Conservation (phyloP, 140 eudicot species). For the Oenanthe javanica region DNA sequence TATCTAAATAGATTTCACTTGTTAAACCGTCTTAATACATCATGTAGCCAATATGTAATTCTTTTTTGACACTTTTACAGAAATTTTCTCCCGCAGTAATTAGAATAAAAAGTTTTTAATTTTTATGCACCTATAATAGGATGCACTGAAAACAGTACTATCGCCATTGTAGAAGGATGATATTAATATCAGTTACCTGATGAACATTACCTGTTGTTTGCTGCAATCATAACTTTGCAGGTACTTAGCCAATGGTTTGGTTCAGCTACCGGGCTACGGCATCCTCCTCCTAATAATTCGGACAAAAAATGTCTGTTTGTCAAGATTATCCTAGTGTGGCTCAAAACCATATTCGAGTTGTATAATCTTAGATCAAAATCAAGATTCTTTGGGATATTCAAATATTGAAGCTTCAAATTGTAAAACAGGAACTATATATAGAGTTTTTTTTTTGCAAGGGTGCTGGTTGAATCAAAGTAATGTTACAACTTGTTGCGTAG, state of each 20-base stretch:
- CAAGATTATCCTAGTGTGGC: conserved; percentile 29
- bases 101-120: too few species aligned
- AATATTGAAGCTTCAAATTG: neutral
- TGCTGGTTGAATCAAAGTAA: neutral
- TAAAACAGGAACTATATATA: neutral
- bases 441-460: neutral
- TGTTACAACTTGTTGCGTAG: neutral
- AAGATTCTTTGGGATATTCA: neutral
- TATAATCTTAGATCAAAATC: neutral
- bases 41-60: neutral
- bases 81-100: neutral
- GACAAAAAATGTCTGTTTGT: conserved; percentile 42
- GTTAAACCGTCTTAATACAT: neutral
- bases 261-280: conserved; percentile 61
- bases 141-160: neutral
- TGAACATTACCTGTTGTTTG: neutral
- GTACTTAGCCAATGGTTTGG: conserved; percentile 63
- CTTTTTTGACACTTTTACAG: neutral
- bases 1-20: neutral
- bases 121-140: neutral
- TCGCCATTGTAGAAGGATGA: neutral
- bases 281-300: conserved; percentile 40
- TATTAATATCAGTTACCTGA: neutral
- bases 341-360: neutral
- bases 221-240: conserved; percentile 27